A percentile compares a stretch with the other conserved stretches of the same genome.
Conservation (phyloP, 2,329 filamentous ascomycete species). For the Microsporum ferrugineum region DNA sequence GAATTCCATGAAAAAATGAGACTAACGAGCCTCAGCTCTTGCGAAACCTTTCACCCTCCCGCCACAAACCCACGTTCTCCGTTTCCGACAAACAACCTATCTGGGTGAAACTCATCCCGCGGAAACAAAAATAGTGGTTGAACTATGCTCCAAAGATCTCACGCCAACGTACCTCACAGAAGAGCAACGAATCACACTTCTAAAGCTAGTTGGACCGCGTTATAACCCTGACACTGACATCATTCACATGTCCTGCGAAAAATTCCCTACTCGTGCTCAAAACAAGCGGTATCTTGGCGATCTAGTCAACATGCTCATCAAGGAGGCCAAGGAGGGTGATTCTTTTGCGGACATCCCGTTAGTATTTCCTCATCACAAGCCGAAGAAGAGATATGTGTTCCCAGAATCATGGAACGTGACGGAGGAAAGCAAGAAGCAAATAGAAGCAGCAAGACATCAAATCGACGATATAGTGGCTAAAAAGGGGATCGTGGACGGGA, state of each 20-base stretch:
- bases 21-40: conserved; percentile 48
- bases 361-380: conserved; percentile 72
- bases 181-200: conserved; percentile 64
- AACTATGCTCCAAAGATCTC: conserved; percentile 69
- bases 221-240: conserved; percentile 77
- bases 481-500: conserved; percentile 43
- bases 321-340: conserved; percentile 68
- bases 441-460: conserved; percentile 50
- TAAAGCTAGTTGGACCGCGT: conserved; percentile 72
- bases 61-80: conserved; percentile 54
- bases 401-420: conserved; percentile 77
- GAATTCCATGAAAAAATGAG: neutral
- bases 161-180: conserved; percentile 47
- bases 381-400: conserved; percentile 57
- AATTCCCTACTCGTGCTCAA: conserved; percentile 77
- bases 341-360: conserved; percentile 82
- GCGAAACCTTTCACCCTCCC: conserved; percentile 72
- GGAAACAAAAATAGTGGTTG: conserved; percentile 84
- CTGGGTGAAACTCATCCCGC: conserved; percentile 90
- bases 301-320: conserved; percentile 59
- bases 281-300: conserved; percentile 94
- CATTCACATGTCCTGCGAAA: conserved; percentile 83
- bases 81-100: conserved; percentile 95
- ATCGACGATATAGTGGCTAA: conserved; percentile 37
- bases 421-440: conserved; percentile 50